Evolutionary conservation across 2,329 filamentous ascomycete genomes (phyloP), one percentile per base, ranked within the genome.

Genomic region (Mycogone perniciosa): DNA sequence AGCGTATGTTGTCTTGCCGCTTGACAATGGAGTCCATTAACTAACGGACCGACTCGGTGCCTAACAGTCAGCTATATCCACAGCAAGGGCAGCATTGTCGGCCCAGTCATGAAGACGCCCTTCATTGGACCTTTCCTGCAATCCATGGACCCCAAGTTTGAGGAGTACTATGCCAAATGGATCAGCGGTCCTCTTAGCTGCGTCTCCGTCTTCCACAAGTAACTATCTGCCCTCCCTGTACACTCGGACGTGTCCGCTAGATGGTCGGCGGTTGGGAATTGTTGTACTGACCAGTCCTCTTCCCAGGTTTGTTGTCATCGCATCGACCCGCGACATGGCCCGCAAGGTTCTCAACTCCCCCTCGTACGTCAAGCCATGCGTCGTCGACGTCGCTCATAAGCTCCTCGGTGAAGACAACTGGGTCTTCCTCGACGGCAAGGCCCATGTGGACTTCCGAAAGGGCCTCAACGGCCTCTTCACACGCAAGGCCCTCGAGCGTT

Each of bases 131-230:
- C 93, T 5, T 97, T 99, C 71, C 78, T 97, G 51, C 77, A 96
- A 65, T 96, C 90, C 30, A 77, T 97, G 62, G 85, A 95, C 69
- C 93, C 93, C 52, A 89, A 92, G 64, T 97, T 96, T 67, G 83
- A 86, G 54, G 82, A 91, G 64, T 99, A 99, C 74, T 80, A 91
- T 68, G 85, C 79, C 54, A 96, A 97, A 77, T 99, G 93, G 93
- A 70, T 79, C 62, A 95, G 89, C 64, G 93, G 88, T 43, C 85
- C 88, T 44, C 77, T 99, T 60, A 96, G 91, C 77, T 99, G 93
- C 66, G 93, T 99, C 55, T 96, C 91, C 2, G 90, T 99, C 63
- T 99, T 99, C 76, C 93, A 99, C 82, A 99, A 97, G 89, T 95
- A 81, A 60, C 83, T 26, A 13, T 30, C 20, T 7, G 31, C 8